These are phyloP conservation scores for Rhinocladiella similis DNA, from an alignment of 2,329 filamentous ascomycete species.

Conservation along the genomic window DNA sequence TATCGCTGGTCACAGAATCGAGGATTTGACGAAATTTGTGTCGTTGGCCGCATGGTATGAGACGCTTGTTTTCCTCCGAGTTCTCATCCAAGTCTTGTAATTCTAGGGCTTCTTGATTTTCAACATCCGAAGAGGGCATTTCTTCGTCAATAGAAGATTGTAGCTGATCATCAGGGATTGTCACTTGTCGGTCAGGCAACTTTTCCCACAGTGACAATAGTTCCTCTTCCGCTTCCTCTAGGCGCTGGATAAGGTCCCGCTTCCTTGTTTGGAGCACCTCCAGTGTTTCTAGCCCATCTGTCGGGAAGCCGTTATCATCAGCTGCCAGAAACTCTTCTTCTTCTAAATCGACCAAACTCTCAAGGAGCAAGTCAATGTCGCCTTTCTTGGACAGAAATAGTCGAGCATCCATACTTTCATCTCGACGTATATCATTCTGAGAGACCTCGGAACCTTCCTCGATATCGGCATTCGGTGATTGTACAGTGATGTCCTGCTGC, in stretches of 20 bases:
- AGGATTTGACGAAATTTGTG: not conserved
- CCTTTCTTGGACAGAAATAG: slow-evolving; percentile 11
- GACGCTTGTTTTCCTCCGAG: not conserved
- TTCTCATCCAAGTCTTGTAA: not conserved
- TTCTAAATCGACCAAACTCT: slow-evolving; percentile 1
- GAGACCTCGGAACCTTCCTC: not conserved
- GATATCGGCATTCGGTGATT: not conserved
- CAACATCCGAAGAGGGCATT: not conserved
- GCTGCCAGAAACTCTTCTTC: not conserved
- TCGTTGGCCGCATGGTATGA: not conserved
- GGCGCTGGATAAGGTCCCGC: not conserved
- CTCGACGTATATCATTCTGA: slow-evolving; percentile 5
- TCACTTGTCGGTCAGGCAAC: slow-evolving; percentile 9
- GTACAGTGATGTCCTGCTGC: slow-evolving; percentile 2
- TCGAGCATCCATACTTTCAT: slow-evolving; percentile 6
- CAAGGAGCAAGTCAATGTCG: slow-evolving; percentile 10
- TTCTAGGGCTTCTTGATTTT: not conserved
- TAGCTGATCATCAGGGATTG: slow-evolving; percentile 6
- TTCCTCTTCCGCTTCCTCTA: slow-evolving; percentile 3
- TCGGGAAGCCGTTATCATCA: not conserved
- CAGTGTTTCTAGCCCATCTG: not conserved
- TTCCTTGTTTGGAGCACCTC: slow-evolving; percentile 1
- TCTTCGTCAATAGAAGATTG: not conserved
- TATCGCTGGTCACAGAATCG: not conserved
- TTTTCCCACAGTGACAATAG: slow-evolving; percentile 1